Conservation (phyloP, 140 eudicot genomes). For the Senecio squalidus region DNA sequence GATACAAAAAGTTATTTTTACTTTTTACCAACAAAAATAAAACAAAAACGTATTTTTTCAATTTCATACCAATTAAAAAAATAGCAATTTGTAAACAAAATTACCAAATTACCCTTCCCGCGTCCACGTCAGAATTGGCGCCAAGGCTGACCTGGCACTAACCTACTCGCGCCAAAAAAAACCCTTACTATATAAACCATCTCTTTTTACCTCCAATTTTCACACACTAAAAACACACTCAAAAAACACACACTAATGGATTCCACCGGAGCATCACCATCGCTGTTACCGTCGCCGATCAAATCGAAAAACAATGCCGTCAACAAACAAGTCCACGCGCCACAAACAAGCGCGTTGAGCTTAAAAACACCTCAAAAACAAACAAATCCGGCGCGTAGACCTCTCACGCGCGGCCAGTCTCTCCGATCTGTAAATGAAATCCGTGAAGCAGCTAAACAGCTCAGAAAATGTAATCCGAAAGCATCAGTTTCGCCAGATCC, state of each 20-base stretch:
- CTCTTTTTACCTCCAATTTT: background rate
- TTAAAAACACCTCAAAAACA: conserved; percentile 65
- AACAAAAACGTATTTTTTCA: too few species aligned
- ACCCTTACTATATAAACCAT: conserved; percentile 15
- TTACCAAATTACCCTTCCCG: conserved; percentile 21
- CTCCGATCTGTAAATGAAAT: conserved; percentile 45
- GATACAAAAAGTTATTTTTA: too few species aligned
- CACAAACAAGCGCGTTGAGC: conserved; percentile 35
- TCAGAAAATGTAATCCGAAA: conserved; percentile 25
- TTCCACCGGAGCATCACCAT: conserved; percentile 22
- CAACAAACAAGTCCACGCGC: conserved; percentile 9
- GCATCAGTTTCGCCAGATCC: conserved; percentile 25
- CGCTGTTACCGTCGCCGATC: conserved; percentile 37
- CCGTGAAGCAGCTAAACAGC: conserved; percentile 46
- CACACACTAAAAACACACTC: background rate
- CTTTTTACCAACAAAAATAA: too few species aligned
- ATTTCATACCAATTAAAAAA: too few species aligned
- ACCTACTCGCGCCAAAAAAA: conserved; percentile 51
- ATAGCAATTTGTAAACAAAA: too few species aligned
- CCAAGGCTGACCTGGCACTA: conserved; percentile 47
- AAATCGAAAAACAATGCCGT: conserved; percentile 38
- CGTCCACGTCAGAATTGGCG: conserved; percentile 42
- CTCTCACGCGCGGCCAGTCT: conserved; percentile 32
- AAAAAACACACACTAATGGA: conserved; percentile 28
- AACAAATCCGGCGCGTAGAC: conserved; percentile 37